These are phyloP conservation scores for Pholiota microspora DNA, from an alignment of 768 basidiomycete genomes.

Conservation along the genomic window DNA sequence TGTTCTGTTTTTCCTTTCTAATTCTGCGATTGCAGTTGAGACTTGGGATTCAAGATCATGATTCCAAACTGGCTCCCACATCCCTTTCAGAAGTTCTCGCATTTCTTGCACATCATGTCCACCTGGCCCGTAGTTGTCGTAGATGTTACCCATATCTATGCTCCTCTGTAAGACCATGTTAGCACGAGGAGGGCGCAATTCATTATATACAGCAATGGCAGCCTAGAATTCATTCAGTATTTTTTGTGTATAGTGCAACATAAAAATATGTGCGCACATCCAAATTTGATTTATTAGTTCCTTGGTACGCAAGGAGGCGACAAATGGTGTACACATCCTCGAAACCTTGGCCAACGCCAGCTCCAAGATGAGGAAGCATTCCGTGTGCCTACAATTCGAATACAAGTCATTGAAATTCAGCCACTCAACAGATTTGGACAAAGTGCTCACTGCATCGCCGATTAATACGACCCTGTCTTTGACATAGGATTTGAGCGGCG, in stretches of 20 bases:
- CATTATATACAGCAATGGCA: conserved; percentile 46
- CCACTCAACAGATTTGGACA: background rate
- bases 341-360: conserved; percentile 59
- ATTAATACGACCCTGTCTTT: conserved; percentile 46
- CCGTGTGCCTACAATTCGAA: conserved; percentile 43
- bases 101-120: conserved; percentile 30
- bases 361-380: conserved; percentile 58
- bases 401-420: background rate
- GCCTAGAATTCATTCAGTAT: conserved; percentile 27
- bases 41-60: conserved; percentile 44
- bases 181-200: conserved; percentile 42
- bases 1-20: background rate
- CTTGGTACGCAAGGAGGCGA: conserved; percentile 41
- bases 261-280: conserved; percentile 30
- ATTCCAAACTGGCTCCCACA: conserved; percentile 50
- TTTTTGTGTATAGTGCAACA: too few species aligned
- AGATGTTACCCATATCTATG: conserved; percentile 38
- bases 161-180: conserved; percentile 47
- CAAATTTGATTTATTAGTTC: conserved; percentile 36
- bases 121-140: conserved; percentile 36
- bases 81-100: conserved; percentile 30
- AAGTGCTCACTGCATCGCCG: conserved; percentile 47
- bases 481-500: conserved; percentile 42
- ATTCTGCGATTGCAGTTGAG: conserved; percentile 23
- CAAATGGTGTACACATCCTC: conserved; percentile 52